A percentile compares a stretch with the other conserved stretches of the same genome.
Evolutionary conservation across 169 alveolate species (phyloP).

Genomic region (Cyclospora cayetanensis): DNA sequence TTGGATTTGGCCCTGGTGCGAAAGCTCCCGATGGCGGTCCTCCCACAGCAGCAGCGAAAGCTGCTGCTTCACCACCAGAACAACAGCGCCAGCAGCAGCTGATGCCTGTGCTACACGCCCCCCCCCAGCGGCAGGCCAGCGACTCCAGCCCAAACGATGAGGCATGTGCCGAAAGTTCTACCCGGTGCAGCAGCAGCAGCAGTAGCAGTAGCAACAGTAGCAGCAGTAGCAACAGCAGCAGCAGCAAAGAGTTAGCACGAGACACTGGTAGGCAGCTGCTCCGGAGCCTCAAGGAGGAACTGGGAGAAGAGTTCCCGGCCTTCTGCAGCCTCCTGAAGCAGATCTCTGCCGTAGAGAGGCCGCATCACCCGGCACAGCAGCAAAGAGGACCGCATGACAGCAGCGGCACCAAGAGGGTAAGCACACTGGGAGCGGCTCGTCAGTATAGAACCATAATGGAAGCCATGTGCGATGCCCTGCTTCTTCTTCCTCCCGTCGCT

Average conservation of each 20-base stretch:
- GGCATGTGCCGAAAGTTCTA: no score
- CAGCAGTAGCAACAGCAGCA: not conserved
- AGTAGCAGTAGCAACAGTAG: not conserved
- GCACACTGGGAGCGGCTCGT: not conserved
- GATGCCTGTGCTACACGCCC: no score
- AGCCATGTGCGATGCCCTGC: not conserved
- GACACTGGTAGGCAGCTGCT: not conserved
- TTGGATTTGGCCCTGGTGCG: no score
- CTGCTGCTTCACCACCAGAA: not conserved
- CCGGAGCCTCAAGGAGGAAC: not conserved
- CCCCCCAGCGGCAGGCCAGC: no score
- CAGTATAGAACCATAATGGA: not conserved
- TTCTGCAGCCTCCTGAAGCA: not conserved
- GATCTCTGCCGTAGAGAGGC: not conserved
- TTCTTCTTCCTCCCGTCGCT: not conserved
- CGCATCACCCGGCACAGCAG: not conserved
- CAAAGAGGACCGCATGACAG: not conserved
- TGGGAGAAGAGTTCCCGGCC: not conserved
- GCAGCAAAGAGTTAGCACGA: not conserved
- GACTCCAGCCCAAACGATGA: no score
- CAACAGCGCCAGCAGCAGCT: constrained; percentile 26
- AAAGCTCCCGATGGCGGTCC: not conserved
- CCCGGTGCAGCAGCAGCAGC: constrained; percentile 13
- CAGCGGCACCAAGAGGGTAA: not conserved
- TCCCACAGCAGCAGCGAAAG: not conserved